Percentiles rank a stretch among this genome's conserved stretches.
Conservation (phyloP, 352 stramenopile species). For the Phytophthora pistaciae region DNA sequence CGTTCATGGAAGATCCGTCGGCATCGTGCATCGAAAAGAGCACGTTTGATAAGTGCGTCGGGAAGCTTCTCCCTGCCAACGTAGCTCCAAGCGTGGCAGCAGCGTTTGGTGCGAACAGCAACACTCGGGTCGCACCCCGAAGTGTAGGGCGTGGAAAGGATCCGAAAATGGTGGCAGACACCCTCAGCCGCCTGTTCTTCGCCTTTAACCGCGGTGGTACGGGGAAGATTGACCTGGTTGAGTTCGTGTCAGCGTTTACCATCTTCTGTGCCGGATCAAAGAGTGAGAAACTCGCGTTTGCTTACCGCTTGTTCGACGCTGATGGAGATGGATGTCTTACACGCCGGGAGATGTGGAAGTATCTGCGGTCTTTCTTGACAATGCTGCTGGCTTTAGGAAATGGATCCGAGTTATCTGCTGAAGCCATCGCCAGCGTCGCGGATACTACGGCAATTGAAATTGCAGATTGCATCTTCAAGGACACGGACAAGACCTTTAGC, state of each 20-base stretch:
- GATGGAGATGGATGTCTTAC: conserved; percentile 92
- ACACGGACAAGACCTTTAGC: conserved; percentile 85
- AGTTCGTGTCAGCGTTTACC: conserved; percentile 95
- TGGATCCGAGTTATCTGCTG: conserved; percentile 79
- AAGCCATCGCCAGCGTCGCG: conserved; percentile 83
- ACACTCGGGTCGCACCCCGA: conserved; percentile 61
- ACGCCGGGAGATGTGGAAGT: conserved; percentile 93
- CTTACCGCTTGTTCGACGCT: conserved; percentile 92
- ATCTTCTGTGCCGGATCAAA: conserved; percentile 96
- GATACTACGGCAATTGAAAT: conserved; percentile 88
- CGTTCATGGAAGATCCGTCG: conserved; percentile 63
- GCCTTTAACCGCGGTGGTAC: conserved; percentile 88
- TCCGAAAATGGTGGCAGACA: conserved; percentile 82
- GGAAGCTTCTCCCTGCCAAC: conserved; percentile 61
- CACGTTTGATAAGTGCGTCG: conserved; percentile 80
- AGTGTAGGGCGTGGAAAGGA: conserved; percentile 77
- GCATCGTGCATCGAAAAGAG: conserved; percentile 82
- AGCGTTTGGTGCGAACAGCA: conserved; percentile 72
- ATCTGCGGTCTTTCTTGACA: conserved; percentile 95
- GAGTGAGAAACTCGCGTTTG: conserved; percentile 95
- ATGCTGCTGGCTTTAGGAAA: conserved; percentile 96
- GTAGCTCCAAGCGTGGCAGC: conserved; percentile 62
- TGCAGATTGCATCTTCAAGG: conserved; percentile 84
- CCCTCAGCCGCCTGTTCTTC: conserved; percentile 83
- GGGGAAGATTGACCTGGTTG: conserved; percentile 84